Conservation (phyloP, 2,329 filamentous ascomycete species). For the Cyclaneusma minus region DNA sequence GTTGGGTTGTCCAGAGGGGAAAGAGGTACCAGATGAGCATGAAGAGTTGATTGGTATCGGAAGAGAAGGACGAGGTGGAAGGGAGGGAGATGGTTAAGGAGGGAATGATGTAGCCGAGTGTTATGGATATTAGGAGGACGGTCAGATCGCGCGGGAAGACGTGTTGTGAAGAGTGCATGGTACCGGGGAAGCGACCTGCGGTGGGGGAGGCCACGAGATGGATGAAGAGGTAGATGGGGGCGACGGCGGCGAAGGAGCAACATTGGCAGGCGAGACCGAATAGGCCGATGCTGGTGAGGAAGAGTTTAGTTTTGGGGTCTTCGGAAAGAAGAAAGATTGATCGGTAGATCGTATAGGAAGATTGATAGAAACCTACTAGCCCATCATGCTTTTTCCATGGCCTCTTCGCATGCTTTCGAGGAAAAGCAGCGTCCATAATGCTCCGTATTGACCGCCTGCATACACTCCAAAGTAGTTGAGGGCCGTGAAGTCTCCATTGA, state of each 20-base stretch:
- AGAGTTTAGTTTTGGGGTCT: slow-evolving; percentile 6
- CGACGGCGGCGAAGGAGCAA: slow-evolving; percentile 25
- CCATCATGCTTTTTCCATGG: slow-evolving; percentile 23
- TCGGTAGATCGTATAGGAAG: background rate
- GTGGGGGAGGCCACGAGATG: slow-evolving; percentile 27
- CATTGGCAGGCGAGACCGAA: slow-evolving; percentile 26
- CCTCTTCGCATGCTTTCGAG: slow-evolving; percentile 28
- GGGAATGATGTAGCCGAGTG: slow-evolving; percentile 27
- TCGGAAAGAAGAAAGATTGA: slow-evolving; percentile 5
- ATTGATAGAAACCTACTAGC: slow-evolving; percentile 20
- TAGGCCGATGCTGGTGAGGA: slow-evolving; percentile 17
- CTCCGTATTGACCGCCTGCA: slow-evolving; percentile 15
- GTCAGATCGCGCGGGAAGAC: slow-evolving; percentile 13
- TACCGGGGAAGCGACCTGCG: slow-evolving; percentile 13
- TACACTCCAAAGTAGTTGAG: slow-evolving; percentile 10
- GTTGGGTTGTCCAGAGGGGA: slow-evolving; percentile 27
- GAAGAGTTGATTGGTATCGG: slow-evolving; percentile 27
- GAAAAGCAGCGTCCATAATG: slow-evolving; percentile 17
- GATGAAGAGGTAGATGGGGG: slow-evolving; percentile 25
- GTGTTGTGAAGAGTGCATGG: slow-evolving; percentile 19
- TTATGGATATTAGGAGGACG: slow-evolving; percentile 24
- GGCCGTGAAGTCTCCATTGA: slow-evolving; percentile 5
- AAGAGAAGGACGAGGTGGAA: slow-evolving; percentile 21
- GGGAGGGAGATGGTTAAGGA: slow-evolving; percentile 26
- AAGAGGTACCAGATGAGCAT: slow-evolving; percentile 35